A percentile compares a stretch with the other conserved stretches of the same genome.
phyloP scores from a whole-genome alignment of 441 rosid genomes.

The Rhodomyrtus psidioides region DNA sequence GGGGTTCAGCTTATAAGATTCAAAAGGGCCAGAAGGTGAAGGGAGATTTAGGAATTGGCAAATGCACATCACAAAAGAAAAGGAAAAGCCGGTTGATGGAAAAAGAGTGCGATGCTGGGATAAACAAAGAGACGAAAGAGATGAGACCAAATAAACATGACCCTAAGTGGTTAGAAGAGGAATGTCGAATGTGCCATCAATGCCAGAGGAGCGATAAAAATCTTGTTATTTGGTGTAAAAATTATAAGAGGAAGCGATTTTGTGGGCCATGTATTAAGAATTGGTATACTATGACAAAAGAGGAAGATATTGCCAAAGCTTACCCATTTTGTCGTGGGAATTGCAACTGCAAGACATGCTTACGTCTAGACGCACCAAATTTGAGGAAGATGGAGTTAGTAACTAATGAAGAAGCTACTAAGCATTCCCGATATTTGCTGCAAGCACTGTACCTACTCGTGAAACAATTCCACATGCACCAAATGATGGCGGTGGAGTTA shows the following conservation, averaged over 20 bases:
- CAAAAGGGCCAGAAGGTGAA: too few species aligned
- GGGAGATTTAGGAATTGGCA: neutral
- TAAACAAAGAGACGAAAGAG: too few species aligned
- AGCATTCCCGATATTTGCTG: too few species aligned
- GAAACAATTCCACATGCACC: neutral
- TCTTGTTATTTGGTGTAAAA: conserved; percentile 40
- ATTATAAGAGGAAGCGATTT: conserved; percentile 47
- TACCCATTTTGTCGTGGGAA: conserved; percentile 15
- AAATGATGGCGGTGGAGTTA: neutral
- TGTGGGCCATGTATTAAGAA: conserved; percentile 37
- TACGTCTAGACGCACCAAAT: conserved; percentile 16
- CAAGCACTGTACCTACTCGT: neutral
- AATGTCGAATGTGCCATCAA: too few species aligned
- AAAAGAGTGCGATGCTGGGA: too few species aligned
- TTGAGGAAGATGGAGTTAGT: neutral
- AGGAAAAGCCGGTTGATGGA: too few species aligned
- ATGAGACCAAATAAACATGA: too few species aligned
- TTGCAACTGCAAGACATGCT: too few species aligned
- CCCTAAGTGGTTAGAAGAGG: too few species aligned
- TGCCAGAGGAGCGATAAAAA: conserved; percentile 30
- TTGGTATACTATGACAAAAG: conserved; percentile 64
- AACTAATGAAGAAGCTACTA: neutral
- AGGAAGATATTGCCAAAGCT: conserved; percentile 29
- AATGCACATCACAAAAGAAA: too few species aligned
- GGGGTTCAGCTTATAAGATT: too few species aligned